Conservation (phyloP, 495 filamentous ascomycete species). For the Trichodelitschia bisporula region DNA sequence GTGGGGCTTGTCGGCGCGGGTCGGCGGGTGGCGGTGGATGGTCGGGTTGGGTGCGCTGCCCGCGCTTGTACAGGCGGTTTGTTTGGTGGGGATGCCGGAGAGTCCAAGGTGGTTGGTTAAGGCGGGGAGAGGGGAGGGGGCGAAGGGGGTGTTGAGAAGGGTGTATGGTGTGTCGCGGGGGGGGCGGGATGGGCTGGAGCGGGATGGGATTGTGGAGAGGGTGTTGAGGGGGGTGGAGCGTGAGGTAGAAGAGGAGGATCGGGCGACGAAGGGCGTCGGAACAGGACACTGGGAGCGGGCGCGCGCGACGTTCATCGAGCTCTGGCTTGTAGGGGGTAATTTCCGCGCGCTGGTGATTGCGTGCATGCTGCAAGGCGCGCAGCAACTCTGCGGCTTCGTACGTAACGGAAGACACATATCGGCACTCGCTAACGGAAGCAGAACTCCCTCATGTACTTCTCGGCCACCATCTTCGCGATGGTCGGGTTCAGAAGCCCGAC, state of each 20-base stretch:
- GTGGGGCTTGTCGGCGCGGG: constrained; percentile 33
- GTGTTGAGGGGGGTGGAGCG: constrained; percentile 39
- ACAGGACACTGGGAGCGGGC: constrained; percentile 7
- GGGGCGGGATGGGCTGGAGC: constrained; percentile 11
- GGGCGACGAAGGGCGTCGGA: constrained; percentile 15
- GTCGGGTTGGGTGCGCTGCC: constrained; percentile 67
- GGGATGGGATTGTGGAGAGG: constrained; percentile 20
- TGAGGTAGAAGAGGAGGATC: constrained; percentile 42
- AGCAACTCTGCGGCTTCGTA: constrained; percentile 76
- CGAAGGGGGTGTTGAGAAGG: constrained; percentile 33
- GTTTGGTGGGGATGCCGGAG: constrained; percentile 52
- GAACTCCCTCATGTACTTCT: constrained; percentile 92
- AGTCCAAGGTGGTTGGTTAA: constrained; percentile 71
- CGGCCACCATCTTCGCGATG: constrained; percentile 65
- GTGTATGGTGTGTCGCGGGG: constrained; percentile 25
- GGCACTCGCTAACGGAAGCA: no score
- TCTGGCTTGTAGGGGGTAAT: constrained; percentile 23
- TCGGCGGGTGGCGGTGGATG: constrained; percentile 68
- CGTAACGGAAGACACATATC: no score
- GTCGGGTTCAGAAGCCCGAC: constrained; percentile 63
- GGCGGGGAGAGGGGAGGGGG: constrained; percentile 30
- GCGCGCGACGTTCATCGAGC: constrained; percentile 13
- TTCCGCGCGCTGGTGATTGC: constrained; percentile 61
- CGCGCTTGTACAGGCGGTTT: constrained; percentile 38
- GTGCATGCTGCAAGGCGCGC: constrained; percentile 63